Evolutionary conservation across 768 basidiomycete genomes (phyloP), one percentile per base, ranked within the genome.

Genomic region (Macrolepiota albuminosa): DNA sequence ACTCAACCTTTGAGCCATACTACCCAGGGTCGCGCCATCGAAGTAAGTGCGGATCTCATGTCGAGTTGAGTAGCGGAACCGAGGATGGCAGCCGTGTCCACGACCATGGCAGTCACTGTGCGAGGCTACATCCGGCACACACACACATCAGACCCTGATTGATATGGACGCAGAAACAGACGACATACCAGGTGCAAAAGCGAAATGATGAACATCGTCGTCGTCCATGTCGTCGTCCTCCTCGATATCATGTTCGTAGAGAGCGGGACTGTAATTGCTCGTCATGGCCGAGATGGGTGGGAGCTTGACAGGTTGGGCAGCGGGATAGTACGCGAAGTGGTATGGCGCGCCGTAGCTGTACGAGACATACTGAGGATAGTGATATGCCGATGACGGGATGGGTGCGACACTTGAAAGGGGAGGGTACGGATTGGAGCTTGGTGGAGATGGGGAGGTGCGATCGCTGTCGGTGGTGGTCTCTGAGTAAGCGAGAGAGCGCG

Each of bases 1-100:
- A 1, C 26, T 29, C 5, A 29, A 7, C 18, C 29, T 40, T 37
- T 54, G 40, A 3, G 54, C 54, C 54, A 54, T 54, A 6, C 29
- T 54, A 31, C 57, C 57, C 48, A 51, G 39, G 37, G 56, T 61
- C 24, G 60, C 37, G 6, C 60, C 56, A 37, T 48, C 51, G 31
- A 53, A 57, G 45, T 61, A 61, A 0, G 60, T 53, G 0, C 21
- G 43, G 6, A 57, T 45, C 26, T 61, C 60, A n/a, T 21, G 56
- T 2, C 33, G 37, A 2, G 56, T 61, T 29, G 60, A 61, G 52
- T 51, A 61, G 29, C 56, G 56, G 47, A 51, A 61, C 26, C 51
- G 56, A 26, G 43, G 60, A 14, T 33, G 51, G 33, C 51, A 53
- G 4, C 21, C 26, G 6, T 33, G 45, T 21, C 16, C 37, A 48